phyloP scores from a whole-genome alignment of 1,139 yeast genomes.

The Dujonia santamariae region DNA sequence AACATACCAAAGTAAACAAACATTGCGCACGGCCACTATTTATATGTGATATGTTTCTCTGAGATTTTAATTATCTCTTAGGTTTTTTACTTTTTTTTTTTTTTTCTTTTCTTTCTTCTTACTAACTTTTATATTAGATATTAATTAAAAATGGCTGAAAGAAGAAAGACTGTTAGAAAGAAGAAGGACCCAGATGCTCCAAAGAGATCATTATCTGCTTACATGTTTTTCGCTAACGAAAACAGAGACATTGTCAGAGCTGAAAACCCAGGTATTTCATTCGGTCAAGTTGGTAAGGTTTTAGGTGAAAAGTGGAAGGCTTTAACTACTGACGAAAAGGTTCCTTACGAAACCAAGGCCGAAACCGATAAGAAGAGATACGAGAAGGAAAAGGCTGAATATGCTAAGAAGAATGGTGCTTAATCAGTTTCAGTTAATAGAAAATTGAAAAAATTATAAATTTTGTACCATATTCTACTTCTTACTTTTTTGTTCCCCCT shows the following conservation, averaged over 20 bases:
- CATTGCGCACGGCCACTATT: too few species aligned
- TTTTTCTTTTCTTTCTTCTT: conserved; percentile 6
- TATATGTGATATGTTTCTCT: too few species aligned
- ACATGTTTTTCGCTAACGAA: conserved; percentile 98
- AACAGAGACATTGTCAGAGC: conserved; percentile 93
- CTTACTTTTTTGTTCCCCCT: conserved; percentile 1
- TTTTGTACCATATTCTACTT: conserved; percentile 13
- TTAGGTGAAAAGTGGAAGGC: conserved; percentile 98
- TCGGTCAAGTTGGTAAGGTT: conserved; percentile 88
- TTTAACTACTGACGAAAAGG: conserved; percentile 72
- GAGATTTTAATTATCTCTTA: too few species aligned
- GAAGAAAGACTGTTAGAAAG: conserved; percentile 48
- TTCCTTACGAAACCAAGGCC: conserved; percentile 89
- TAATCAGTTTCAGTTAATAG: conserved; percentile 4
- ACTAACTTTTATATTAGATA: conserved; percentile 8
- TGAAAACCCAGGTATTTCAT: conserved; percentile 90
- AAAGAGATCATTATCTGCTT: conserved; percentile 95
- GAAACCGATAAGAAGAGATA: conserved; percentile 96
- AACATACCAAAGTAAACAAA: too few species aligned
- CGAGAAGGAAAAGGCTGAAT: conserved; percentile 92
- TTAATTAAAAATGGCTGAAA: conserved; percentile 24
- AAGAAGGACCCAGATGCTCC: conserved; percentile 96
- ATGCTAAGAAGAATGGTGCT: conserved; percentile 48
- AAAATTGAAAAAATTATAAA: background rate
- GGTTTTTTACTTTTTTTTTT: conserved; percentile 1